A percentile compares a stretch with the other conserved stretches of the same genome.
Conservation (phyloP, 2,329 filamentous ascomycete species). For the Ophiostoma piceae region DNA sequence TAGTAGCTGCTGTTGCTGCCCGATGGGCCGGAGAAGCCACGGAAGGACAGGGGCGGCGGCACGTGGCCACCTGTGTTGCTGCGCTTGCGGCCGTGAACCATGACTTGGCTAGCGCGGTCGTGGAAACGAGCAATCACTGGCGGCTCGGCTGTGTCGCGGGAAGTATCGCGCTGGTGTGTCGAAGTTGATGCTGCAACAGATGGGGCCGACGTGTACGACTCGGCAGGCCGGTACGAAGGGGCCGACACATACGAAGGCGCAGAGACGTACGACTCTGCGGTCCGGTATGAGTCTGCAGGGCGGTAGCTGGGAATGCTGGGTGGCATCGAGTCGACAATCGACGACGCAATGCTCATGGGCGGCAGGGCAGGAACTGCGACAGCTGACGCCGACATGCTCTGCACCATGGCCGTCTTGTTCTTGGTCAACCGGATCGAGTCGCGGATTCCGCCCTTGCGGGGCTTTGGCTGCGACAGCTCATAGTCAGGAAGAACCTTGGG, state of each 20-base stretch:
- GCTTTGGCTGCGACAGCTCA: conserved; percentile 45
- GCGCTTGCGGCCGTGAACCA: conserved; percentile 70
- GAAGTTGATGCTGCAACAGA: conserved; percentile 29
- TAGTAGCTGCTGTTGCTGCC: conserved; percentile 39
- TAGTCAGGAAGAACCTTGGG: conserved; percentile 47
- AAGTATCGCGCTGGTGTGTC: conserved; percentile 46
- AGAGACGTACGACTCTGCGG: conserved; percentile 31
- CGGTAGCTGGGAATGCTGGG: conserved; percentile 47
- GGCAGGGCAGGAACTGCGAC: conserved; percentile 24
- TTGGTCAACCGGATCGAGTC: conserved; percentile 91
- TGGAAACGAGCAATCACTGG: conserved; percentile 67
- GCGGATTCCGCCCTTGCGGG: conserved; percentile 58
- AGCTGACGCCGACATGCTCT: conserved; percentile 28
- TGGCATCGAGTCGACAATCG: conserved; percentile 41
- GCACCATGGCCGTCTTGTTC: conserved; percentile 44
- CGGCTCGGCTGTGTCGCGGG: conserved; percentile 61
- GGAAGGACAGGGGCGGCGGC: conserved; percentile 65
- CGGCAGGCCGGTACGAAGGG: conserved; percentile 23
- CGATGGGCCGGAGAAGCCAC: conserved; percentile 61
- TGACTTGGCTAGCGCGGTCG: conserved; percentile 40
- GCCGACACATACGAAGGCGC: conserved; percentile 32
- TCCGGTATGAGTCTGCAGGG: conserved; percentile 20
- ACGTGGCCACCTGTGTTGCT: conserved; percentile 80
- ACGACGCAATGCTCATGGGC: conserved; percentile 29
- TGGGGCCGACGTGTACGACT: conserved; percentile 32